These are phyloP conservation scores for Rhizoctonia solani DNA, from an alignment of 1,284 basidiomycete genomes.

Conservation along the genomic window DNA sequence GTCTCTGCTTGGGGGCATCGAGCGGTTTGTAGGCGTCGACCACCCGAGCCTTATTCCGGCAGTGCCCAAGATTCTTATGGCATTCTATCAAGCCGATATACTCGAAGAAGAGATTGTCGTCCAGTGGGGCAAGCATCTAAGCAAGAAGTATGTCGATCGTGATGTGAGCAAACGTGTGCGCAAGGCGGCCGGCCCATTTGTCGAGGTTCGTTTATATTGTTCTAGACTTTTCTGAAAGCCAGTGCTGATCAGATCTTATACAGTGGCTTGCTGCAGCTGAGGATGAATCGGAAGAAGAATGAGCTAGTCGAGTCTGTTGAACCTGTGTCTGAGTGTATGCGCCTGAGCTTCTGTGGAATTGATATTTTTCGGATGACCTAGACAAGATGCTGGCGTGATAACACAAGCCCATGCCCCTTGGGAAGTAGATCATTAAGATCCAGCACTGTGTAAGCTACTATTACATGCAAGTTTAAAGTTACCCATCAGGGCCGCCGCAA, in stretches of 20 bases:
- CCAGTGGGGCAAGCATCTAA: constrained; percentile 96
- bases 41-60: constrained; percentile 44
- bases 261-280: constrained; percentile 59
- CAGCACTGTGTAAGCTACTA: too few species aligned
- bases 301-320: too few species aligned
- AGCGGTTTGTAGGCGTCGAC: constrained; percentile 51
- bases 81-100: constrained; percentile 89
- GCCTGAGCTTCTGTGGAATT: too few species aligned
- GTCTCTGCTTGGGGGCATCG: constrained; percentile 58
- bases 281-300: constrained; percentile 47
- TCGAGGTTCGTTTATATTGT: constrained; percentile 59
- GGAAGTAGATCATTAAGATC: too few species aligned
- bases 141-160: constrained; percentile 97
- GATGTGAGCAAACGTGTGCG: constrained; percentile 94
- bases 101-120: constrained; percentile 90
- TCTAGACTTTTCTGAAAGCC: neutral
- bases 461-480: too few species aligned
- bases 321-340: constrained; percentile 3
- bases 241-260: neutral
- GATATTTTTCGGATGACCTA: too few species aligned
- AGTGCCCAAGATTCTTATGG: constrained; percentile 88
- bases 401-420: too few species aligned
- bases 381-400: too few species aligned
- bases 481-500: neutral
- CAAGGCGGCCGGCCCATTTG: constrained; percentile 93